Evolutionary conservation across 2,329 filamentous ascomycete genomes (phyloP).

Genomic region (Cercospora janseana): DNA sequence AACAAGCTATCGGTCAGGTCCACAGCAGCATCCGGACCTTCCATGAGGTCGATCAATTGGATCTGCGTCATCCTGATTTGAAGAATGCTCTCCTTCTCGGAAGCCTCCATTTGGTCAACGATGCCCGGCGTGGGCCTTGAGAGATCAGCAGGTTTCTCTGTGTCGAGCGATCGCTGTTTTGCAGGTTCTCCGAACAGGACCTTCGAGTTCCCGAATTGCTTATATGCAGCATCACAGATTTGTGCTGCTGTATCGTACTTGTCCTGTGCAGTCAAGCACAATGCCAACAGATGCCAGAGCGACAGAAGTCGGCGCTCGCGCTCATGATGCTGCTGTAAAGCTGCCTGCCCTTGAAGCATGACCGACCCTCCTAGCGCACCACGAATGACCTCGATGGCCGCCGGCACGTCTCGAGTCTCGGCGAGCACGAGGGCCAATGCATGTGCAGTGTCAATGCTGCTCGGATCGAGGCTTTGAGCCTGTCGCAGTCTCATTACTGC

Average conservation of each 20-base stretch:
- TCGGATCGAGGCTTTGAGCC: constrained; percentile 50
- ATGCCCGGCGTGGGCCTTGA: constrained; percentile 47
- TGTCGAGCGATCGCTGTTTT: constrained; percentile 32
- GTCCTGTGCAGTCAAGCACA: constrained; percentile 81
- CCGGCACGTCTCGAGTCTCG: constrained; percentile 75
- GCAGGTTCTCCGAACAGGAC: constrained; percentile 66
- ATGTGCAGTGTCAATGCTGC: constrained; percentile 67
- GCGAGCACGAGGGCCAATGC: constrained; percentile 81
- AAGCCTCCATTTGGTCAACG: constrained; percentile 76
- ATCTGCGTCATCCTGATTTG: constrained; percentile 96
- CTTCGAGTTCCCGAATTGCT: constrained; percentile 74
- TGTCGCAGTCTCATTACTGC: constrained; percentile 74
- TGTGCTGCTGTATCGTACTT: constrained; percentile 77
- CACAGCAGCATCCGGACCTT: constrained; percentile 80
- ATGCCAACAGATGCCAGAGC: constrained; percentile 84
- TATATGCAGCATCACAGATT: constrained; percentile 86
- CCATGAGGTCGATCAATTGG: constrained; percentile 74
- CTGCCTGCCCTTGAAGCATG: constrained; percentile 21
- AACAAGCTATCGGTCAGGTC: constrained; percentile 85
- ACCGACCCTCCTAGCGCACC: constrained; percentile 57
- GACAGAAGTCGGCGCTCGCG: constrained; percentile 67
- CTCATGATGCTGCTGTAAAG: constrained; percentile 20
- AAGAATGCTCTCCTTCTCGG: constrained; percentile 83
- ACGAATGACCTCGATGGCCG: constrained; percentile 80
- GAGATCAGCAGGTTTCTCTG: constrained; percentile 19